Evolutionary conservation across 352 stramenopile genomes (phyloP).

Genomic region (Stephanocyclus meneghinianus): DNA sequence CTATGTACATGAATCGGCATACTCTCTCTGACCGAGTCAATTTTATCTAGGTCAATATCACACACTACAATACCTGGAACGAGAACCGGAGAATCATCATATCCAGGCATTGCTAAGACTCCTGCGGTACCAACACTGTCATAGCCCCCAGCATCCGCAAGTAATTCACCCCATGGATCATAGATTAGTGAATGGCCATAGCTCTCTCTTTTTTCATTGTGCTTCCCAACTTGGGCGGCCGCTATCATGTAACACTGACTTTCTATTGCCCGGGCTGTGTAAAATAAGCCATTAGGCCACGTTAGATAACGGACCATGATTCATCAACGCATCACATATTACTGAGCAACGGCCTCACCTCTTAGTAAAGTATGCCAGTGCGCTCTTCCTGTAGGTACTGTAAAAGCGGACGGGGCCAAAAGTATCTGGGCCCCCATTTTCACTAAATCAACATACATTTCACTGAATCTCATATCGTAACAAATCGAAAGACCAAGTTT

Average conservation of each 20-base stretch:
- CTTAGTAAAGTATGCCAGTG: slow-evolving; percentile 87
- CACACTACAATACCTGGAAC: slow-evolving; percentile 67
- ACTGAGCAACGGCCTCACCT: slow-evolving; percentile 34
- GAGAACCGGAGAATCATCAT: slow-evolving; percentile 18
- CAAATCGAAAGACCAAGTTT: slow-evolving; percentile 85
- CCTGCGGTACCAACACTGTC: slow-evolving; percentile 24
- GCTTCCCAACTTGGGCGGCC: slow-evolving; percentile 82
- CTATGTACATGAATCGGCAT: slow-evolving; percentile 84
- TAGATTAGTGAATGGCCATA: slow-evolving; percentile 81
- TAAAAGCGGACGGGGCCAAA: slow-evolving; percentile 86
- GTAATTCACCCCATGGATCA: slow-evolving; percentile 79
- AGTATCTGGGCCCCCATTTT: slow-evolving; percentile 78
- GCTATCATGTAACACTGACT: slow-evolving; percentile 87
- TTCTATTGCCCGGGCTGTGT: slow-evolving; percentile 84
- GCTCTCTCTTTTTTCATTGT: slow-evolving; percentile 80
- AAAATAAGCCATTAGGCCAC: neutral
- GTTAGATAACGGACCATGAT: neutral
- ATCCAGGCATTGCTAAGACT: neutral
- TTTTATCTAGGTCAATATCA: slow-evolving; percentile 75
- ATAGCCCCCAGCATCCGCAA: slow-evolving; percentile 54
- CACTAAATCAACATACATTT: slow-evolving; percentile 83
- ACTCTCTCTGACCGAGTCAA: slow-evolving; percentile 65
- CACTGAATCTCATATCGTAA: slow-evolving; percentile 88
- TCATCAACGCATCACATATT: neutral
- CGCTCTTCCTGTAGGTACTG: slow-evolving; percentile 84